Conservation (phyloP, 352 stramenopile genomes). For the Pythium chondricola region DNA sequence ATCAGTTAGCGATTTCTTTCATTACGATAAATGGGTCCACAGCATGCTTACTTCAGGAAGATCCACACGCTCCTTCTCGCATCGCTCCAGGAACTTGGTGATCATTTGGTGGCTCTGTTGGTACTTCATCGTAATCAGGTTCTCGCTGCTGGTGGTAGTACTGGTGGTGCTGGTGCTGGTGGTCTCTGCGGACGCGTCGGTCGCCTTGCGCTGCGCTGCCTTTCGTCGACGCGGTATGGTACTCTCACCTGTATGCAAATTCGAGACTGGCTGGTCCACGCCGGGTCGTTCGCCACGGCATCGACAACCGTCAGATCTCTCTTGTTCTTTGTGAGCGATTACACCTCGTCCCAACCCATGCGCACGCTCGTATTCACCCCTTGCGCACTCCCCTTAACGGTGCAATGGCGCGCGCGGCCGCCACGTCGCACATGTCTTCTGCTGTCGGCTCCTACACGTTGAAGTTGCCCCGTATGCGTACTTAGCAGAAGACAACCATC, state of each 20-base stretch:
- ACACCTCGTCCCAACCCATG: slow-evolving; percentile 4
- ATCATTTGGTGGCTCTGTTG: slow-evolving; percentile 15
- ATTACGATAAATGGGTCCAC: no score
- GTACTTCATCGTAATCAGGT: slow-evolving; percentile 20
- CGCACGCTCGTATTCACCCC: no score
- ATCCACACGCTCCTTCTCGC: slow-evolving; percentile 31
- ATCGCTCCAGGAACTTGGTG: slow-evolving; percentile 28
- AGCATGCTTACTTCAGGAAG: slow-evolving; percentile 27
- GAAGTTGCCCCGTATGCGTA: no score
- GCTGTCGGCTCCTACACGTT: no score
- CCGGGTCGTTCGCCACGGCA: neutral
- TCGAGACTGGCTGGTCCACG: slow-evolving; percentile 12
- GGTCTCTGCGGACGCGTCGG: neutral
- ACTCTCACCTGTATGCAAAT: slow-evolving; percentile 5
- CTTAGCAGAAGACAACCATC: no score
- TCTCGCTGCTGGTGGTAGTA: neutral
- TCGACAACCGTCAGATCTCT: slow-evolving; percentile 8
- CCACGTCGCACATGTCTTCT: no score
- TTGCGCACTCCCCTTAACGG: no score
- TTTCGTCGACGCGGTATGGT: slow-evolving; percentile 17
- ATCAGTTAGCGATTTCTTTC: neutral
- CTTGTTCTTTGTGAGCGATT: neutral
- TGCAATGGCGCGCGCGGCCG: no score
- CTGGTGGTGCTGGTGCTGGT: neutral
- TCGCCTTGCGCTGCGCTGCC: neutral